These are phyloP conservation scores for Acacia confusa DNA, from an alignment of 306 rosid genomes.

Conservation along the genomic window DNA sequence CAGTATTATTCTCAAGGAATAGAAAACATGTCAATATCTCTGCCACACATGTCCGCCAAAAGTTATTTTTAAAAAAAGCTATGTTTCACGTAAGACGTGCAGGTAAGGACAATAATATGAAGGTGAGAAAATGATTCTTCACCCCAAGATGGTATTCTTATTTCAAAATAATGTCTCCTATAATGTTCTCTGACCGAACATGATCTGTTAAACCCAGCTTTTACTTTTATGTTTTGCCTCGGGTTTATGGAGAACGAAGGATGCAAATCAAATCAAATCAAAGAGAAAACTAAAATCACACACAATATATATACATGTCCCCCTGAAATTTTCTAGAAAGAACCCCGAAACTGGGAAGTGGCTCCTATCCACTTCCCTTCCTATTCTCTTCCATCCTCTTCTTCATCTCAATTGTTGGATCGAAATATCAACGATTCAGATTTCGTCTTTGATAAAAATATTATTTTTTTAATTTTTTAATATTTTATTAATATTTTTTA, in stretches of 20 bases:
- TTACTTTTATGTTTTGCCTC: slow-evolving; percentile 25
- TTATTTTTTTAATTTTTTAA: no score
- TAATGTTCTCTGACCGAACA: neutral
- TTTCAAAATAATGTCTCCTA: neutral
- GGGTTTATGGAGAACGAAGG: neutral
- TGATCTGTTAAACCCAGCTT: slow-evolving; percentile 22
- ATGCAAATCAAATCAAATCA: neutral
- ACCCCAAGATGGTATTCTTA: slow-evolving; percentile 4
- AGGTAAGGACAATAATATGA: slow-evolving; percentile 36
- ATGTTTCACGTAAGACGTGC: slow-evolving; percentile 33
- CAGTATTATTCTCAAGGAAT: slow-evolving; percentile 13
- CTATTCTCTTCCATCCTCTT: no score
- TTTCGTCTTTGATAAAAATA: no score
- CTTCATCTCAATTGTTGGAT: no score
- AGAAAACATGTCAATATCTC: slow-evolving; percentile 13
- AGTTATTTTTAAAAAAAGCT: slow-evolving; percentile 23
- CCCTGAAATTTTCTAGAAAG: neutral
- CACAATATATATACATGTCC: neutral
- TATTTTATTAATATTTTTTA: no score
- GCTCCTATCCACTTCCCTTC: no score
- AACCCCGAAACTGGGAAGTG: no score
- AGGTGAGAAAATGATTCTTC: slow-evolving; percentile 37
- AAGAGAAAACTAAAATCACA: neutral
- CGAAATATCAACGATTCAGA: no score
- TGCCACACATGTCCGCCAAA: neutral